These are phyloP conservation scores for Ophiosphaerella korrae DNA, from an alignment of 2,329 filamentous ascomycete genomes.

Conservation along the genomic window DNA sequence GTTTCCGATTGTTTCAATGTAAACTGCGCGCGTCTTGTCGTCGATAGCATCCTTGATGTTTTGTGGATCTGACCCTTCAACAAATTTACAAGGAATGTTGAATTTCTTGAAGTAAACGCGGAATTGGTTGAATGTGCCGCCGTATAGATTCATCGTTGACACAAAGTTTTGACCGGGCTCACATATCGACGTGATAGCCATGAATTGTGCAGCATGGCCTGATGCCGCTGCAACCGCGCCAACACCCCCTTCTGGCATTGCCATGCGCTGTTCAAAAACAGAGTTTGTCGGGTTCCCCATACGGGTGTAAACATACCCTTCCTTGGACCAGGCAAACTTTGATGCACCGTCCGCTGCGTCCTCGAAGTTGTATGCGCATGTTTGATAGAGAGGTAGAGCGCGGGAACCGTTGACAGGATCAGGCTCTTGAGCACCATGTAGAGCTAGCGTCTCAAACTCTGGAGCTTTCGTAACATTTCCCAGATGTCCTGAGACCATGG, in stretches of 20 bases:
- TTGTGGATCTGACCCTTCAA: conserved; percentile 35
- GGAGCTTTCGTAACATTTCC: conserved; percentile 27
- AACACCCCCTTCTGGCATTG: conserved; percentile 48
- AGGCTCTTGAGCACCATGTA: conserved; percentile 28
- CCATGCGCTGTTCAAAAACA: conserved; percentile 48
- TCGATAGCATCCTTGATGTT: conserved; percentile 21
- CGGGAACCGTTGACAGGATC: conserved; percentile 30
- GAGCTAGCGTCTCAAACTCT: conserved; percentile 25
- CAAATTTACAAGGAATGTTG: conserved; percentile 47
- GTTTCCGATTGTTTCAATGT: conserved; percentile 32
- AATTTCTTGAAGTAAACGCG: conserved; percentile 47
- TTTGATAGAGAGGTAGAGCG: conserved; percentile 27
- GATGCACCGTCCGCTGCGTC: conserved; percentile 48
- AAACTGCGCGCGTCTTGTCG: conserved; percentile 25
- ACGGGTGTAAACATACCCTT: conserved; percentile 48
- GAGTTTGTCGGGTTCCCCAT: conserved; percentile 49
- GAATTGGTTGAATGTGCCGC: conserved; percentile 48
- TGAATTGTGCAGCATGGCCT: conserved; percentile 46
- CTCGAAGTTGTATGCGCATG: conserved; percentile 34
- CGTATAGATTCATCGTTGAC: conserved; percentile 47
- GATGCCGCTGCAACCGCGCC: conserved; percentile 48
- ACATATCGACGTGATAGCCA: conserved; percentile 45
- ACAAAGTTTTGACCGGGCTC: conserved; percentile 47
- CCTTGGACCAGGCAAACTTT: conserved; percentile 40
- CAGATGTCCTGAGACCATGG: conserved; percentile 28